These are phyloP conservation scores for Yarrowia divulgata DNA, from an alignment of 805 yeast species.

Conservation along the genomic window DNA sequence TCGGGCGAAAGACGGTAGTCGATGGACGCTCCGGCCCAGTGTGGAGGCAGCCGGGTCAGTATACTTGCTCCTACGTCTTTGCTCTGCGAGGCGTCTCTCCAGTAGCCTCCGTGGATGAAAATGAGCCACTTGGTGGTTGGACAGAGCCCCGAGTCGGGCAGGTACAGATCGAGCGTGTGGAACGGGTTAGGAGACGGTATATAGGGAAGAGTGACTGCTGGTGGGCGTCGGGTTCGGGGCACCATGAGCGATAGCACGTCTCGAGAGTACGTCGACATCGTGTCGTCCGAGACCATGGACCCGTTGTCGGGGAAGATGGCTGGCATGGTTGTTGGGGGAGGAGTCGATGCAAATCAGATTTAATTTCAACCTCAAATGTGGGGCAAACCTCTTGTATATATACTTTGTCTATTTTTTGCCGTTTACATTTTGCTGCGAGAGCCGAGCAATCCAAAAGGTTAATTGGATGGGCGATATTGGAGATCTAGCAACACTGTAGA, in stretches of 20 bases:
- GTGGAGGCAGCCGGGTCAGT: constrained; percentile 46
- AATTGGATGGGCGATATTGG: background rate
- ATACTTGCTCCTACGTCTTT: constrained; percentile 59
- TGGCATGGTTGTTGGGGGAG: constrained; percentile 12
- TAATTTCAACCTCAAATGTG: constrained; percentile 7
- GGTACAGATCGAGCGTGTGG: constrained; percentile 40
- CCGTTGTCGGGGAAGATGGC: constrained; percentile 26
- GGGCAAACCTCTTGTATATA: constrained; percentile 11
- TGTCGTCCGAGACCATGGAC: constrained; percentile 25
- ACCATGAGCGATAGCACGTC: constrained; percentile 35
- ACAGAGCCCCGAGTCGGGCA: constrained; percentile 40
- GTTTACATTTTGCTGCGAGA: background rate
- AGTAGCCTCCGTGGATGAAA: constrained; percentile 87
- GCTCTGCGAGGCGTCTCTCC: constrained; percentile 76
- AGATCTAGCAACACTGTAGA: background rate
- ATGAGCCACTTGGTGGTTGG: constrained; percentile 51
- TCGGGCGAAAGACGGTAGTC: constrained; percentile 76
- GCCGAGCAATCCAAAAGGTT: constrained; percentile 11
- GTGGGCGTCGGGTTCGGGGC: constrained; percentile 40
- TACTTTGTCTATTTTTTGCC: constrained; percentile 20
- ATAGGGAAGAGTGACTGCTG: constrained; percentile 40
- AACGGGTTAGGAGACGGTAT: constrained; percentile 41
- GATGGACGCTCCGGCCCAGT: constrained; percentile 51
- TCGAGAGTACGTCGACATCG: constrained; percentile 3
- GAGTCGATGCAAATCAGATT: background rate